Conservation (phyloP, 129 eudicot genomes). For the Oenanthe sinensis region DNA sequence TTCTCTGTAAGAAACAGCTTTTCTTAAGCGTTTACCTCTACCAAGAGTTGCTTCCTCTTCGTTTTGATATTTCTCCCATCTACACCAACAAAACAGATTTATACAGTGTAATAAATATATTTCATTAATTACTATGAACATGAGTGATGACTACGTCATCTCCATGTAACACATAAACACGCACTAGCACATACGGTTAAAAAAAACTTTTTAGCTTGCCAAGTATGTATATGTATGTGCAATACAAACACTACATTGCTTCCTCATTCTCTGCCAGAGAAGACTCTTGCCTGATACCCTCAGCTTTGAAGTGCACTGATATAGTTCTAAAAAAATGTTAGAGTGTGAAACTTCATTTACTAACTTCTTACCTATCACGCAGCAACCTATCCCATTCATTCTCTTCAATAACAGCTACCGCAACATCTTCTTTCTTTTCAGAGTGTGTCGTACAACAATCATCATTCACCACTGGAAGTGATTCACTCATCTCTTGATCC, state of each 20-base stretch:
- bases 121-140: neutral
- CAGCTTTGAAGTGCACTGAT: neutral
- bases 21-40: conserved; percentile 86
- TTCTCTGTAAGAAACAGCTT: conserved; percentile 84
- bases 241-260: neutral
- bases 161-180: neutral
- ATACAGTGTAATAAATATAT: neutral
- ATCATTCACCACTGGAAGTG: conserved; percentile 27
- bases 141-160: neutral
- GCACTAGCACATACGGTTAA: neutral
- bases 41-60: conserved; percentile 98
- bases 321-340: neutral
- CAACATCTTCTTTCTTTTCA: conserved; percentile 58
- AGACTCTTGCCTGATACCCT: neutral
- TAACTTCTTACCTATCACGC: conserved; percentile 55
- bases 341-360: neutral
- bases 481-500: conserved; percentile 55
- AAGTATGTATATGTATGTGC: neutral
- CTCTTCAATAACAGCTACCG: conserved; percentile 52
- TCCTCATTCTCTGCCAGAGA: neutral
- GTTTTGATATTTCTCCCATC: conserved; percentile 93
- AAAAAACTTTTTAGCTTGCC: neutral
- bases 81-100: conserved; percentile 19
- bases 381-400: conserved; percentile 98
- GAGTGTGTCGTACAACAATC: conserved; percentile 30